phyloP scores from a whole-genome alignment of 805 yeast genomes.

The Nakazawaea wickerhamii region DNA sequence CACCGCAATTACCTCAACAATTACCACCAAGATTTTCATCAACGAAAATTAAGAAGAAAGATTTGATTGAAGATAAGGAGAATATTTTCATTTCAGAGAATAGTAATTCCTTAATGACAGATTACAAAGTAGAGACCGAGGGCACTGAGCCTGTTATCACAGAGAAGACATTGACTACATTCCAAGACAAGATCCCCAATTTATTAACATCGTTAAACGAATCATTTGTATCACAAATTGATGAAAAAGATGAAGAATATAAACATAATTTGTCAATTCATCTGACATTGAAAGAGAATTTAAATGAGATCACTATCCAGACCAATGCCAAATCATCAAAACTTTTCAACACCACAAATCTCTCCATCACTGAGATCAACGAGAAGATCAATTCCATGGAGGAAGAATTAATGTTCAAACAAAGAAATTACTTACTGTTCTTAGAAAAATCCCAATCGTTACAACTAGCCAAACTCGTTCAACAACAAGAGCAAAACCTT shows the following conservation, averaged over 20 bases:
- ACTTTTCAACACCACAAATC: not conserved
- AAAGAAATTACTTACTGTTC: constrained; percentile 12
- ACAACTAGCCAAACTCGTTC: constrained; percentile 51
- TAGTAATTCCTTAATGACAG: not conserved
- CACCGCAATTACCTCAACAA: not conserved
- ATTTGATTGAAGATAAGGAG: constrained; percentile 45
- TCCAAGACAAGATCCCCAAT: constrained; percentile 19
- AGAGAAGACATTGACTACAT: constrained; percentile 4
- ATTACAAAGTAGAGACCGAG: constrained; percentile 8
- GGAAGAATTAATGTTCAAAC: constrained; percentile 5
- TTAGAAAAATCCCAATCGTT: constrained; percentile 61
- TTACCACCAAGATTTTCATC: not conserved
- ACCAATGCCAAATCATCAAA: constrained; percentile 10
- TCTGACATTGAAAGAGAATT: constrained; percentile 34
- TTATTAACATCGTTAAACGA: constrained; percentile 19
- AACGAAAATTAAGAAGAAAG: constrained; percentile 14
- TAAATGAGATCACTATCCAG: constrained; percentile 19
- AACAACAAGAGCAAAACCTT: constrained; percentile 39
- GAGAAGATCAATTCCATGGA: constrained; percentile 7
- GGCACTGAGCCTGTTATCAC: constrained; percentile 7
- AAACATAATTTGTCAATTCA: constrained; percentile 41
- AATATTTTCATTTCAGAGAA: constrained; percentile 34
- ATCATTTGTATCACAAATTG: constrained; percentile 21
- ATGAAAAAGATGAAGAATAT: constrained; percentile 46
- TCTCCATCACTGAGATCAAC: not conserved